Evolutionary conservation across 2,329 filamentous ascomycete genomes (phyloP), one percentile per base, ranked within the genome.

Genomic region (Nigrograna mackinnonii): DNA sequence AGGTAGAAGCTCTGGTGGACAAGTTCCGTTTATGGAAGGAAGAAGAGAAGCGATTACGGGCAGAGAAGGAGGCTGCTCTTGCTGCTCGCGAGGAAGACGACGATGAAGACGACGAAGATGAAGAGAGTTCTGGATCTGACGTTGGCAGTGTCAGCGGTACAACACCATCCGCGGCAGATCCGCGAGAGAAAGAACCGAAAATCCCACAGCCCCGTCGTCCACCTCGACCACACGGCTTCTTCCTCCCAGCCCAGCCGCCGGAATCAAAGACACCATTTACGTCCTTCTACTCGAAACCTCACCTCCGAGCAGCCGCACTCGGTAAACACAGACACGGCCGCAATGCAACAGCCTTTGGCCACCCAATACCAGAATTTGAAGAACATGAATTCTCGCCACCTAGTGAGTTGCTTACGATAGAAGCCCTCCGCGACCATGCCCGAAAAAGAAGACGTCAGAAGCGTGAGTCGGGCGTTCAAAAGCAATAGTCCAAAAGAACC

Each of bases 21-120:
- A 97, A 96, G 64, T 97, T 96, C 64, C 82, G 84, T 37, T 76
- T 82, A 41, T 97, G 91, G 91, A 91, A 85, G 49, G 80, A 91
- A 47, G 89, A 95, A 64, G 94, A 99, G 68, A 95, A 91, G 73
- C 82, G 86, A 32, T 77, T 89, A 46, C 90, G 90, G 68, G 71
- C 83, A 3, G 86, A 90, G 58, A 89, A 85, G 58, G 89, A 92
- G 46, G 84, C 84, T 35, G 79, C 77, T 3, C 65, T 78, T 39
- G 69, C 67, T 33, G 70, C 69, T 18, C 71, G 76, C 31, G 77
- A 79, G 12, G 72, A 75, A 14, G 72, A 66, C n/a, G 73, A 74
- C 13, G 73, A 74, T 13, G 71, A 66, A 19, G 70, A 67, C 11
- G 62, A 52, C 5, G 60, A 60, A 36, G 61, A 55, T 22, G 66